Base-by-base conservation (phyloP, 208 protist species). In the Trypanosoma caninum region DNA sequence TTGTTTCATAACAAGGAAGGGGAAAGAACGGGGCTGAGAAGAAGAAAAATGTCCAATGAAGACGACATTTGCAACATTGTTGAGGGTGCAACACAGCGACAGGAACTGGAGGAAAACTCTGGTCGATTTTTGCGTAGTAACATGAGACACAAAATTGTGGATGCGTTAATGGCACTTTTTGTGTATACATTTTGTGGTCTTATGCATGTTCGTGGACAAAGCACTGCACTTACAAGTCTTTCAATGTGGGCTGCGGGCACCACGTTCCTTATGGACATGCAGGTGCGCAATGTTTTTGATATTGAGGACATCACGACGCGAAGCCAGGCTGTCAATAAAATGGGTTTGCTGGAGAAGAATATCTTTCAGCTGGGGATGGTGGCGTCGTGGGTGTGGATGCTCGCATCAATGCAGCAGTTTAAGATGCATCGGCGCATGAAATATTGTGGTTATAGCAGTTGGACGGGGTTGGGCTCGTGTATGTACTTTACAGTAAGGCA, bases 391-490 rank as follows among this genome's bases (percentile, higher is more conserved):
- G 58, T 93, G 47, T 93, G 86, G 86, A 78, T 89, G 80, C 65
- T 93, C 34, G 66, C 80, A 2, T 76, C 86, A 0, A 68, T 89
- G n/a, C 86, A 93, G 67, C 82, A 89, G 72, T 93, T 93, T 47
- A 77, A 78, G 45, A 40, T 74, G 20, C 71, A 86, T 68, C 83
- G 79, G 63, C 76, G 71, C 0, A 66, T 93, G 37, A 84, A 84
- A 60, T 93, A 81, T 71, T 83, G 80, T 45, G 86, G 86, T 2
- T 93, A 89, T 69, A 89, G 86, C 67, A 89, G 82, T 67, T 93
- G 86, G 82, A 80, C 67, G 57, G 82, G 79, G 6, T 59, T 93
- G 0, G 62, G 64, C 28, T 83, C 66, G 48, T 71, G 72, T 37
- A 52, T 63, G 25, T 93, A 93, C 74, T 93, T 82, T 56, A 82